Percentiles rank a stretch among this genome's conserved stretches.
Evolutionary conservation across 306 rosid genomes (phyloP).

Genomic region (Lathyrus tuberosus): DNA sequence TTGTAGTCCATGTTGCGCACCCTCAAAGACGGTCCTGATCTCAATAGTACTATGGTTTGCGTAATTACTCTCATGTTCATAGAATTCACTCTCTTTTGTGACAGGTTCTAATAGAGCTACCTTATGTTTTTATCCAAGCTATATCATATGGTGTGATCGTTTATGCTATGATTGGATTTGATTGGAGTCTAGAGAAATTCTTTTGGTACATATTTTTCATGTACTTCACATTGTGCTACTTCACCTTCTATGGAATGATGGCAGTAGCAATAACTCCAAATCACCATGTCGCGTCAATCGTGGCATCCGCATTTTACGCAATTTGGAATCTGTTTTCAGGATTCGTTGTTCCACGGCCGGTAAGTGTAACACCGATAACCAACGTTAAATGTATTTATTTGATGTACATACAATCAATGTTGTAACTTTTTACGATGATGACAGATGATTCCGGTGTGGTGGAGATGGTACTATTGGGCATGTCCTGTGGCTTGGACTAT

Average conservation of each 20-base stretch:
- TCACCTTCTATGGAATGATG: constrained; percentile 74
- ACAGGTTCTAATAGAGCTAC: constrained; percentile 36
- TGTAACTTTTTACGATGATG: background rate
- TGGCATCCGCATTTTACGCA: constrained; percentile 56
- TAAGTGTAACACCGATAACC: constrained; percentile 38
- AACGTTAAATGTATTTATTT: background rate
- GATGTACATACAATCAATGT: background rate
- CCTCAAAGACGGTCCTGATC: background rate
- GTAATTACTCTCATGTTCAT: background rate
- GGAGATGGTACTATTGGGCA: constrained; percentile 84
- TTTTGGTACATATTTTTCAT: constrained; percentile 66
- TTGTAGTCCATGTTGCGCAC: too few relatives aligned
- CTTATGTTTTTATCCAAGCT: constrained; percentile 52
- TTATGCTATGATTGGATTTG: constrained; percentile 69
- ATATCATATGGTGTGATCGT: constrained; percentile 53
- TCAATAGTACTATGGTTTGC: background rate
- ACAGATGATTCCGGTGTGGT: constrained; percentile 60
- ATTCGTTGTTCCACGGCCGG: constrained; percentile 56
- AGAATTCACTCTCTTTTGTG: background rate
- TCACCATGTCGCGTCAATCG: constrained; percentile 61
- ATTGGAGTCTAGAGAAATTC: constrained; percentile 59
- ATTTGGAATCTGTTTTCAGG: constrained; percentile 72
- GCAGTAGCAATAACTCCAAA: constrained; percentile 58
- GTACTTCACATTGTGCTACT: constrained; percentile 61
- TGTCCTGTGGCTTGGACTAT: constrained; percentile 78